Evolutionary conservation across 768 basidiomycete genomes (phyloP), one percentile per base, ranked within the genome.

Genomic region (Rhizopogon vinicolor): DNA sequence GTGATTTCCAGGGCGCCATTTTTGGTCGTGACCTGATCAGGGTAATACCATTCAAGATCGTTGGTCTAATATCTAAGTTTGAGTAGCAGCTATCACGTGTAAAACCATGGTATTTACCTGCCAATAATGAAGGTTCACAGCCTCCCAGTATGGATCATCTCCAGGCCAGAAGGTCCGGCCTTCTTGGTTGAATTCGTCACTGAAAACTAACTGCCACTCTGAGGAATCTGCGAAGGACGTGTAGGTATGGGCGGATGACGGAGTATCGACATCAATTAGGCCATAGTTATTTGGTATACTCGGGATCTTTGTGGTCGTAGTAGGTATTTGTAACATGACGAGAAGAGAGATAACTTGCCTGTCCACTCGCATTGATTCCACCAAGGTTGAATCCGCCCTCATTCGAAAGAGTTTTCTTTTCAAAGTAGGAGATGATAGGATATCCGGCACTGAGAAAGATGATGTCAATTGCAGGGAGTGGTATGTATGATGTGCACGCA

Each of bases 111-210:
- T 3, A 9, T 68, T 37, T 44, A 81, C 81, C 69, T 76, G 74
- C 88, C 89, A 91, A 62, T 91, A 92, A 65, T 92, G 86, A 45
- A 92, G 76, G 70, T 91, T 79, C 2, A 77, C 85, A 41, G 89
- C 91, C 68, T 92, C 90, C 91, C 91, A 92, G 67, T 87, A 93
- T 7, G 92, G 88, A 69, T 95, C 93, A 67, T 94, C 91, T 19
- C 81, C 79, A n/a, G 67, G 54, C 91, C 91, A 48, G 68, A 94
- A 94, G 0, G 87, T 81, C 39, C 93, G 82, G 14, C 88, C 86
- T 5, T 87, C 84, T 7, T 73, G 74, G 56, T 95, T 85, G 71
- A 95, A 95, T 69, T 95, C 93, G 69, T 95, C 93, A 41, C 89
- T 91, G 68, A 92, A 94, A 3, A 93, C 84, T 12, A 96, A 78